Base-by-base conservation (phyloP, 2,329 filamentous ascomycete species). In the Alternaria alternata region DNA sequence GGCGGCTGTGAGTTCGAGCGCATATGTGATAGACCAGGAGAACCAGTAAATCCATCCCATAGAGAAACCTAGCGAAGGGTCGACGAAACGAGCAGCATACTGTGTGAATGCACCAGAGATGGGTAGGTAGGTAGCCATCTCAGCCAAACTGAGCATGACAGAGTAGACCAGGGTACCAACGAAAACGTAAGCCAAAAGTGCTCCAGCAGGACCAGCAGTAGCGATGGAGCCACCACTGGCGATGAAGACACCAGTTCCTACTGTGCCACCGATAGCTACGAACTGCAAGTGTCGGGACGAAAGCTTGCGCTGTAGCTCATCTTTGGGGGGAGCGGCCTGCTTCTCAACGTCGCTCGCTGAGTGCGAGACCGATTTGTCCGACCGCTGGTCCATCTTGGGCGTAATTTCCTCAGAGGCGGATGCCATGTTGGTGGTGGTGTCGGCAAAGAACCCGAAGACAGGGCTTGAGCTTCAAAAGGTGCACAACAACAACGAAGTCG, bases 11-110 rank as follows among this genome's bases (percentile, higher is more conserved):
- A 93, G 82, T 73, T 94, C 91, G 8, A 93, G 84, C 0, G 90
- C 89, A 67, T 87, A 91, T 0, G 90, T 92, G 58, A 90, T 87
- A 18, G 88, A 84, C 89, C 89, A 94, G 38, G 86, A 89, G 73
- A 93, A 93, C 89, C 89, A 94, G 79, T 94, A 94, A 61, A 92
- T 88, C 91, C 91, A 94, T 20, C 91, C 91, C 85, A 93, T 90
- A 20, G 90, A 85, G 70, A 93, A 93, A 7, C 90, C 90, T 48
- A 93, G 81, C 57, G 88, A 88, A 11, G 87, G 88, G 71, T 91
- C 88, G 59, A 93, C 85, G 69, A 94, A 92, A 18, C 91, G 89
- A 39, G 88, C 85, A 22, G 91, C 90, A 70, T 93, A 94, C 42
- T 88, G 85, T 30, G 90, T 91, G 74, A 94, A 94, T 41, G 90